Base-by-base conservation (phyloP, 495 filamentous ascomycete genomes). In the Penicillium subrubescens region DNA sequence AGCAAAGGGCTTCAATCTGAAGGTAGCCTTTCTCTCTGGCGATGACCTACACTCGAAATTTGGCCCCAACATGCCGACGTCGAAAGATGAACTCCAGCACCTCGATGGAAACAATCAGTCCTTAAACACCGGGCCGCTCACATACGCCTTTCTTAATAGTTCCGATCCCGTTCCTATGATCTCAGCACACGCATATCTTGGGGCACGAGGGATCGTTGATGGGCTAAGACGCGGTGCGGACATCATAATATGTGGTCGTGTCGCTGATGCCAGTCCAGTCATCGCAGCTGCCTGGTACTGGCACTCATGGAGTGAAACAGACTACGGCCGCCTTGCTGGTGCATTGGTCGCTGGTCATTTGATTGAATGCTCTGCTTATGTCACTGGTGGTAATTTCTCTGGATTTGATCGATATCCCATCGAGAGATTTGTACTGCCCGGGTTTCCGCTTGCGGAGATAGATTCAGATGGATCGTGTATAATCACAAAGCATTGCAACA, bases 231-330 rank as follows among this genome's bases (percentile, higher is more conserved):
- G 66, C 8, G 83, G 83, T 3, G 83, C 82, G 5, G 80, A 86
- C 60, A 86, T 87, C 56, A 77, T 86, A 57, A 76, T 87, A 56
- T 83, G 80, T 65, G 84, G 83, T 15, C 73, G 84, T 8, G 84
- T 84, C 0, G 71, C 81, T 8, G 82, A 86, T 65, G 83, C 83
- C 6, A 72, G 74, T 21, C 82, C 81, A 0, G 75, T 79, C 0
- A 81, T 86, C 60, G 83, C 79, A 0, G 81, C 79, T 0, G 79
- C 82, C 2, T 73, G 67, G 66, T 86, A 71, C 69, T 84, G 79
- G 79, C 73, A 84, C 61, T 60, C 63, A 37, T 83, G 81, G 79
- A 48, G 52, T 1, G 64, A 75, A 15, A 71, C 72, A 1, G 69
- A 81, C 29, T 80, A 79, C 27, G 74, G 83, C 57, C 46, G 71